Evolutionary conservation across 129 eudicot species (phyloP).

Genomic region (Chrysanthemum lavandulifolium): DNA sequence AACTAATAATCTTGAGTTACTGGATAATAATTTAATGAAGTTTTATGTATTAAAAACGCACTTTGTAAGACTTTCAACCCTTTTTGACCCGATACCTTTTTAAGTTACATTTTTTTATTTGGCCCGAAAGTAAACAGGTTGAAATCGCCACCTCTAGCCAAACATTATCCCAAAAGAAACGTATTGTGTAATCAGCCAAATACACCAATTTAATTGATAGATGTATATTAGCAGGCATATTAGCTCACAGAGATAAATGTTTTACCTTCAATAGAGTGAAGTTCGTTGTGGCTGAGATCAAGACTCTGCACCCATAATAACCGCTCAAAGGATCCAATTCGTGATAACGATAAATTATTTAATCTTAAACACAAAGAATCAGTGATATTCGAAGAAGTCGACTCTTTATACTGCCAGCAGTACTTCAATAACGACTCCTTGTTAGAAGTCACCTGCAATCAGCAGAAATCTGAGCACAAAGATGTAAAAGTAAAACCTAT

Average conservation of each 20-base stretch:
- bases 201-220: slow-evolving; percentile 74
- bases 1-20: too few relatives aligned
- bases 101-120: too few relatives aligned
- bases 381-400: slow-evolving; percentile 29
- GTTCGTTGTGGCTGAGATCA: slow-evolving; percentile 91
- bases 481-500: background rate
- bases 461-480: slow-evolving; percentile 3
- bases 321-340: slow-evolving; percentile 59
- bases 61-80: too few relatives aligned
- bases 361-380: slow-evolving; percentile 48
- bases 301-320: slow-evolving; percentile 87
- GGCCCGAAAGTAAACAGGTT: too few relatives aligned
- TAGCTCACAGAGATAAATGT: slow-evolving; percentile 13
- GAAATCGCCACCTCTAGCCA: too few relatives aligned
- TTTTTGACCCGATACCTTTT: too few relatives aligned
- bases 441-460: slow-evolving; percentile 56
- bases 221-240: slow-evolving; percentile 61
- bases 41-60: too few relatives aligned
- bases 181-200: slow-evolving; percentile 65
- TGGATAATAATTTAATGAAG: too few relatives aligned
- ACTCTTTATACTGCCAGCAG: slow-evolving; percentile 50
- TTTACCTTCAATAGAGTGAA: slow-evolving; percentile 83
- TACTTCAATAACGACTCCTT: slow-evolving; percentile 54
- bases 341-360: slow-evolving; percentile 58
- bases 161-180: slow-evolving; percentile 11